These are phyloP conservation scores for Acanthamoeba quina DNA, from an alignment of 208 protist genomes.

Conservation along the genomic window DNA sequence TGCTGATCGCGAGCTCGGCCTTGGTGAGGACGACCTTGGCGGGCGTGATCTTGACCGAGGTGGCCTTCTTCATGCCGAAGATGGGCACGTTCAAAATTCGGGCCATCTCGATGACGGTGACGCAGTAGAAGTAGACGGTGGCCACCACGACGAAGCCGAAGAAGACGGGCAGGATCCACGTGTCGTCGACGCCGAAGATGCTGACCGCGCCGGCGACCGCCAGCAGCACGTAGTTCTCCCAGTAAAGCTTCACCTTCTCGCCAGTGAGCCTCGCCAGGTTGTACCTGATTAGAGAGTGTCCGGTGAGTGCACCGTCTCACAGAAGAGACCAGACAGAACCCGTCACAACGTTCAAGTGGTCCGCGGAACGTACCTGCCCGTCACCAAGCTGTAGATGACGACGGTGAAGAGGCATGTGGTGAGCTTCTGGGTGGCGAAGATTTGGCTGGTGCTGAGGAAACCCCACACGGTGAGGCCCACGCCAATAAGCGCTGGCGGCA, in stretches of 20 bases:
- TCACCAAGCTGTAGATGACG: slow-evolving; percentile 13
- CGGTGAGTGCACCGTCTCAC: too few relatives aligned
- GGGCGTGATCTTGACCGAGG: not conserved
- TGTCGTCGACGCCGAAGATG: not conserved
- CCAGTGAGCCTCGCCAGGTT: slow-evolving; percentile 7
- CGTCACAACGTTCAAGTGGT: too few relatives aligned
- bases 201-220: not conserved
- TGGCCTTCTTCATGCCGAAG: slow-evolving; percentile 28
- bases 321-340: too few relatives aligned
- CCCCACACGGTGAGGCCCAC: not conserved
- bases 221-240: slow-evolving; percentile 1
- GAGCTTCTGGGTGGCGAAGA: slow-evolving; percentile 21
- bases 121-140: slow-evolving; percentile 13
- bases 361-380: not conserved
- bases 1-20: not conserved
- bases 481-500: not conserved
- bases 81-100: slow-evolving; percentile 28
- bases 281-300: too few relatives aligned
- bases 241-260: not conserved
- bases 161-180: not conserved
- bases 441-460: not conserved
- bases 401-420: slow-evolving; percentile 8
- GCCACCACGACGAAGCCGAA: not conserved
- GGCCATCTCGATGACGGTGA: slow-evolving; percentile 9
- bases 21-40: slow-evolving; percentile 5